Conservation (phyloP, 23 red algal species). For the Agarophyton chilense region DNA sequence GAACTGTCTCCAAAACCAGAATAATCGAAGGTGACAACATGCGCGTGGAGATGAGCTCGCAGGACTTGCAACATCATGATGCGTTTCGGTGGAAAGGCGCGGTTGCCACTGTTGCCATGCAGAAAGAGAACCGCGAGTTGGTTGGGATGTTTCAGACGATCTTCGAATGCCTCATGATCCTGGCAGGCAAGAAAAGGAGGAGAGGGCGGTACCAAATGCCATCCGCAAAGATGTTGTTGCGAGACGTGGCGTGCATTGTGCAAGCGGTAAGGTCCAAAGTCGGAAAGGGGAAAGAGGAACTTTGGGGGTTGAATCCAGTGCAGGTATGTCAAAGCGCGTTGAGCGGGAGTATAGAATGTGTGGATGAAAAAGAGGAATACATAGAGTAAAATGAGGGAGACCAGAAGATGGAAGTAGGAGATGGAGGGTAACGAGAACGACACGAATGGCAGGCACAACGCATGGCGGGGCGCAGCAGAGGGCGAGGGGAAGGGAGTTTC, state of each 20-base stretch:
- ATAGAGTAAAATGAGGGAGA: not conserved
- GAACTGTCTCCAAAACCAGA: slow-evolving; percentile 66
- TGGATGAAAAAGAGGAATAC: slow-evolving; percentile 8
- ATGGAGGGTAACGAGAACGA: not conserved
- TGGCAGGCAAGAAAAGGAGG: slow-evolving; percentile 18
- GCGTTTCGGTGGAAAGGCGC: slow-evolving; percentile 62
- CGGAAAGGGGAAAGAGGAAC: slow-evolving; percentile 41
- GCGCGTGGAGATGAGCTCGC: slow-evolving; percentile 49
- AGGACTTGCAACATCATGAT: slow-evolving; percentile 51
- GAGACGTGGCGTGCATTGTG: slow-evolving; percentile 28
- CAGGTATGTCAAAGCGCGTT: slow-evolving; percentile 41
- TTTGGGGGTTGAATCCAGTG: slow-evolving; percentile 48
- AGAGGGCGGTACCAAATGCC: slow-evolving; percentile 70
- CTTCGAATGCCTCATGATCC: slow-evolving; percentile 52
- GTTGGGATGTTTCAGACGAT: slow-evolving; percentile 31
- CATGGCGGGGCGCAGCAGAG: not conserved
- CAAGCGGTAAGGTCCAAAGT: slow-evolving; percentile 49
- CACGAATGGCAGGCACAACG: not conserved
- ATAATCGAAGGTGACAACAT: slow-evolving; percentile 77
- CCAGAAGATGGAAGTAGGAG: not conserved
- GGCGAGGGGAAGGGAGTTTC: not conserved
- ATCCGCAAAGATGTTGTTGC: slow-evolving; percentile 48
- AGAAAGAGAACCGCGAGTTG: slow-evolving; percentile 61
- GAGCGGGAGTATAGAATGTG: slow-evolving; percentile 27
- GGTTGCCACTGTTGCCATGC: slow-evolving; percentile 71